These are phyloP conservation scores for Citrus glauca DNA, from an alignment of 345 rosid genomes.

Conservation along the genomic window DNA sequence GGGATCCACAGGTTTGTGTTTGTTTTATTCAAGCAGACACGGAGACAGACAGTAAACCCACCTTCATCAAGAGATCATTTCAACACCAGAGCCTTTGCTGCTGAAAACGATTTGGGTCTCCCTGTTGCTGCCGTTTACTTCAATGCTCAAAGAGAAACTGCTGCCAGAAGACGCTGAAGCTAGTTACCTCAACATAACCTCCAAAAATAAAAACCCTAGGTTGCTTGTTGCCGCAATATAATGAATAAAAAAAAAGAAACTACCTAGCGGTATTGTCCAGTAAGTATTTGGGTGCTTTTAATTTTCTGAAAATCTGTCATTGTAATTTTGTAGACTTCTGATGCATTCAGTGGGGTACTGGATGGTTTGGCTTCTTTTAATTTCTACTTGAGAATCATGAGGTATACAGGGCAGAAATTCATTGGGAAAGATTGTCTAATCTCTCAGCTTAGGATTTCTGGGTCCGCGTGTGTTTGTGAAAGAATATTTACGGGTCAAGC, in stretches of 20 bases:
- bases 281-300: neutral
- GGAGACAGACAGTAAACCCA: conserved; percentile 35
- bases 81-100: conserved; percentile 50
- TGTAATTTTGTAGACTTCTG: neutral
- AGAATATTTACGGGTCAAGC: neutral
- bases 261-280: neutral
- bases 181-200: too few species aligned
- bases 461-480: neutral
- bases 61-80: conserved; percentile 51
- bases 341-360: neutral
- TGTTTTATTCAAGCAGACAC: conserved; percentile 53
- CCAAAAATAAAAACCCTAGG: neutral
- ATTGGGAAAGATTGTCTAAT: neutral
- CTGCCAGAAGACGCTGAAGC: conserved; percentile 51
- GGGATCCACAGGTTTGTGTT: conserved; percentile 73
- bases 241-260: neutral
- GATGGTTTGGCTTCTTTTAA: neutral
- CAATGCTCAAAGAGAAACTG: conserved; percentile 68
- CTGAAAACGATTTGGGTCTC: conserved; percentile 49
- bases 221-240: neutral
- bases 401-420: neutral
- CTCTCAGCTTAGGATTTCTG: neutral
- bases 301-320: neutral
- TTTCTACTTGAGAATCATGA: neutral
- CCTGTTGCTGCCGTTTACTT: conserved; percentile 79